These are phyloP conservation scores for cucumber (Cucumis sativus) DNA, from an alignment of 306 rosid genomes.

Conservation along the genomic window DNA sequence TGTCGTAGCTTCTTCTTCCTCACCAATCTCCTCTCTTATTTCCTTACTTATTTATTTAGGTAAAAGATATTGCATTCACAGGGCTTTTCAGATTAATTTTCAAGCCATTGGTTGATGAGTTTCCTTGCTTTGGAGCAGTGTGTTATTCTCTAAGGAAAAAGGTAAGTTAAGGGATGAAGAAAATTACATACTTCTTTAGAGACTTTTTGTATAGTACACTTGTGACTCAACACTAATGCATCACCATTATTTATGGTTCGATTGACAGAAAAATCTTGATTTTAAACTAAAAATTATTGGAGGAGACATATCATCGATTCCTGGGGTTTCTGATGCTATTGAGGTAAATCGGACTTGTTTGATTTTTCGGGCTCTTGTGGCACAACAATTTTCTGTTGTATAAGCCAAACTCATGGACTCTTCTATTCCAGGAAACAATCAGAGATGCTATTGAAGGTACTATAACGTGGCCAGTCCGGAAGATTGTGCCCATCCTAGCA, in stretches of 20 bases:
- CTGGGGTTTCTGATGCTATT: slow-evolving; percentile 73
- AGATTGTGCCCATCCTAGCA: slow-evolving; percentile 60
- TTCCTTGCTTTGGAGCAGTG: slow-evolving; percentile 88
- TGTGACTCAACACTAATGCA: neutral
- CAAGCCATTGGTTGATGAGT: slow-evolving; percentile 74
- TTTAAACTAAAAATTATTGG: slow-evolving; percentile 78
- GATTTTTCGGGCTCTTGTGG: neutral
- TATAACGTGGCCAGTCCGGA: slow-evolving; percentile 88
- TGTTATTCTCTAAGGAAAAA: slow-evolving; percentile 69
- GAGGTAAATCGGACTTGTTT: slow-evolving; percentile 38
- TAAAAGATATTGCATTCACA: slow-evolving; percentile 94
- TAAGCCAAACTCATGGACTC: neutral
- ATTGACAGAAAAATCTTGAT: slow-evolving; percentile 71
- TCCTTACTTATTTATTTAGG: slow-evolving; percentile 56
- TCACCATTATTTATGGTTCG: slow-evolving; percentile 9
- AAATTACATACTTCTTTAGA: neutral
- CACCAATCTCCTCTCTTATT: slow-evolving; percentile 12
- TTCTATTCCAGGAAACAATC: slow-evolving; percentile 56
- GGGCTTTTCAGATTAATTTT: slow-evolving; percentile 98
- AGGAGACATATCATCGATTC: slow-evolving; percentile 66
- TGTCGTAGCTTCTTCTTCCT: neutral
- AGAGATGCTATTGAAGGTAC: slow-evolving; percentile 86
- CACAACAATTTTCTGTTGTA: neutral
- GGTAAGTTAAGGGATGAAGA: slow-evolving; percentile 22
- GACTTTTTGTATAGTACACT: neutral